These are phyloP conservation scores for Fusarium ambrosium DNA, from an alignment of 2,329 filamentous ascomycete species.

Conservation along the genomic window DNA sequence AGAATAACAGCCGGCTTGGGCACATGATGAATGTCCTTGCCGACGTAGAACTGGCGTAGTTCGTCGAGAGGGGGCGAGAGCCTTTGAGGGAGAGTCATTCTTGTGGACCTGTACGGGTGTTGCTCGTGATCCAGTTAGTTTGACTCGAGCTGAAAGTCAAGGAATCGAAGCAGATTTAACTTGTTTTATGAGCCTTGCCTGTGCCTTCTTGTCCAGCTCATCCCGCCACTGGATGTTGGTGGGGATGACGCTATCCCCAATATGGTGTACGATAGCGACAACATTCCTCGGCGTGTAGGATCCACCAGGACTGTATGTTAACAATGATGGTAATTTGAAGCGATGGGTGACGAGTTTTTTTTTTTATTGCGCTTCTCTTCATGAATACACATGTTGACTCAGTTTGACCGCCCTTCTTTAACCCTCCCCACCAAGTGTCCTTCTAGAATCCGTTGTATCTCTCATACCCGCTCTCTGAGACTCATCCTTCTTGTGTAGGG, in stretches of 20 bases:
- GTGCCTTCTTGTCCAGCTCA: neutral
- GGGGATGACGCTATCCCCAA: slow-evolving; percentile 4
- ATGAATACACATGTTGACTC: neutral
- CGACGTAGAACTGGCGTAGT: slow-evolving; percentile 45
- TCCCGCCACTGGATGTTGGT: neutral
- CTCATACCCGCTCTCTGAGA: neutral
- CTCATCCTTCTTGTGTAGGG: neutral
- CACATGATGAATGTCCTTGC: slow-evolving; percentile 50
- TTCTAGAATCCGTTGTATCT: too few species aligned
- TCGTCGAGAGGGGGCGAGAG: slow-evolving; percentile 17
- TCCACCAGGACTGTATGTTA: neutral
- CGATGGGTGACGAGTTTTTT: too few species aligned
- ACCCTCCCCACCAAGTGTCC: too few species aligned
- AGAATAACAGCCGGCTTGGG: slow-evolving; percentile 69
- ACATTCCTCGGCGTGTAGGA: neutral
- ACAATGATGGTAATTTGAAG: neutral
- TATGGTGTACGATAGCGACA: neutral
- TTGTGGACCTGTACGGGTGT: neutral
- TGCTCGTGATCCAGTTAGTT: neutral
- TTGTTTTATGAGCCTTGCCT: neutral
- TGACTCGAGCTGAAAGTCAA: neutral
- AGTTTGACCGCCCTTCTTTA: too few species aligned
- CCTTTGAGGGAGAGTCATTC: slow-evolving; percentile 44
- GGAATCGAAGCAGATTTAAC: neutral
- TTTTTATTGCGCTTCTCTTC: neutral